Evolutionary conservation across 2,329 filamentous ascomycete genomes (phyloP).

Genomic region (Mycogone perniciosa): DNA sequence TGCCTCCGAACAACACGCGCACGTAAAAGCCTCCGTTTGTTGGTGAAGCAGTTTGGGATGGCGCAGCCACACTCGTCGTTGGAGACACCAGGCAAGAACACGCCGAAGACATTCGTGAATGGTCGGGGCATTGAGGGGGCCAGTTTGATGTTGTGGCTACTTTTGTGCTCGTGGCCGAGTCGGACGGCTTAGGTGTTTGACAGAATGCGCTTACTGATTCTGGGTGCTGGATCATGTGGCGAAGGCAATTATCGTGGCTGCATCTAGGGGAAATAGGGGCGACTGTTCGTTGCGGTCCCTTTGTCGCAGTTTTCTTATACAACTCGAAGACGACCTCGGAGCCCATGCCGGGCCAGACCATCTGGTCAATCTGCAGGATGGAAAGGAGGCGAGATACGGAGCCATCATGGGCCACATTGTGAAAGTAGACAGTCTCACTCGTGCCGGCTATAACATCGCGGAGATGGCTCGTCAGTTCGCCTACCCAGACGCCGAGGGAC

Average conservation of each 20-base stretch:
- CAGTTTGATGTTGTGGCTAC: too few relatives aligned
- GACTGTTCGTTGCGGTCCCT: constrained; percentile 7
- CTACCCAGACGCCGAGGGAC: constrained; percentile 66
- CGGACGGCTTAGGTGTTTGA: too few relatives aligned
- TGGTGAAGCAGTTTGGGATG: background rate
- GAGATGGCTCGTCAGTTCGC: constrained; percentile 62
- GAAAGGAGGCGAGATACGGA: constrained; percentile 60
- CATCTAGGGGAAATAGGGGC: background rate
- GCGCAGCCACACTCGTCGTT: constrained; percentile 21
- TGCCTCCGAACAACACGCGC: constrained; percentile 65
- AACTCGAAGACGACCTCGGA: constrained; percentile 72
- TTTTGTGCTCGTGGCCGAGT: too few relatives aligned
- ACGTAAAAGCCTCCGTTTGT: constrained; percentile 36
- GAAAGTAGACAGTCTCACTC: constrained; percentile 48
- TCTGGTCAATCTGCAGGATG: constrained; percentile 64
- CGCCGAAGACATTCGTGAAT: too few relatives aligned
- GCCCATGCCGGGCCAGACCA: constrained; percentile 85
- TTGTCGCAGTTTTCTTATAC: constrained; percentile 38
- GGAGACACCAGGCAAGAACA: too few relatives aligned
- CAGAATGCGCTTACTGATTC: too few relatives aligned
- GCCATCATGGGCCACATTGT: constrained; percentile 79
- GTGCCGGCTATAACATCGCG: constrained; percentile 43
- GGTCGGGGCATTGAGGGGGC: too few relatives aligned
- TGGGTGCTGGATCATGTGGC: too few relatives aligned
- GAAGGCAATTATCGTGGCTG: too few relatives aligned